Evolutionary conservation across 2,329 filamentous ascomycete genomes (phyloP), one percentile per base, ranked within the genome.

Genomic region (Zopfia rhizophila): DNA sequence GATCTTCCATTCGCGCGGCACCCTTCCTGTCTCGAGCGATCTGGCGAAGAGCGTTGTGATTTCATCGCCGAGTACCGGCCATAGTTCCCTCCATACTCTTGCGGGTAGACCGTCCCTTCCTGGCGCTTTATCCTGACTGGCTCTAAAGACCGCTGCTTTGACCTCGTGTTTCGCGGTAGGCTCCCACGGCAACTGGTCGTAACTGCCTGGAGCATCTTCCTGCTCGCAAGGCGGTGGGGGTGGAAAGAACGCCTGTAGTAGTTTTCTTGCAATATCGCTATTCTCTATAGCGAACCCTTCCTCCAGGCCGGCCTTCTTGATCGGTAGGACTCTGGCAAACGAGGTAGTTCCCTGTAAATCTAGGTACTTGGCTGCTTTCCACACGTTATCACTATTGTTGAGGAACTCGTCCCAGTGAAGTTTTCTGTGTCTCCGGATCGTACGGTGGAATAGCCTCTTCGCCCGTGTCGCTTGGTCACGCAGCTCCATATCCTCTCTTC

Each of bases 21-120:
- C 48, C 38, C 49, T 54, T 38, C 53, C 55, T 25, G 39, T 45
- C 30, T 53, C 35, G 11, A 62, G 45, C 19, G 42, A 61, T 29
- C 29, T 43, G 25, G 37, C 19, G 35, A 58, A 63, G 19, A 61
- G 56, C 37, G 16, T 16, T 22, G 47, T 47, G 38, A 63, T 55
- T 29, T 55, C 33, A 23, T 63, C 39, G n/a, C 48, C 36, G 23
- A 60, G 24, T 11, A 56, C 58, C 12, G 53, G 56, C 55, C 44
- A 57, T 5, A 60, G 43, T 35, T 61, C 50, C 45, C 45, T 54
- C 56, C 51, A 62, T 38, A 63, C 56, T 16, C 44, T 31, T 18
- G 47, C 51, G 37, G 37, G 49, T 6, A n/a, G n/a, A n/a, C n/a
- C n/a, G n/a, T n/a, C n/a, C n/a, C n/a, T n/a, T n/a, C n/a, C n/a